These are phyloP conservation scores for Sclerotinia glacialis DNA, from an alignment of 2,329 filamentous ascomycete genomes.

Conservation along the genomic window DNA sequence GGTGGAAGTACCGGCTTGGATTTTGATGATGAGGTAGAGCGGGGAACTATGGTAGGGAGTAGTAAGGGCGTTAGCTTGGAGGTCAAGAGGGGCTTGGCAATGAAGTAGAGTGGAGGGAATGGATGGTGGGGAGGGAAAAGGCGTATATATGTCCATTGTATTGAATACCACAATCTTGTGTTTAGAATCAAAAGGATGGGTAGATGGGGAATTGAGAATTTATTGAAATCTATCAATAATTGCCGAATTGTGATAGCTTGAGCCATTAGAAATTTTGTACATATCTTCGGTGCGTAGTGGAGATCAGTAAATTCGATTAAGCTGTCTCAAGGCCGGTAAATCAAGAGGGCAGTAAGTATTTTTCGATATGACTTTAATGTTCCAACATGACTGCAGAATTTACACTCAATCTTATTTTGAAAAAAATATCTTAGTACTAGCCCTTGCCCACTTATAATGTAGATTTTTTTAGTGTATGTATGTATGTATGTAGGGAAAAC, in stretches of 20 bases:
- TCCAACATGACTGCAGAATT: too few relatives aligned
- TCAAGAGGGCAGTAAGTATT: too few relatives aligned
- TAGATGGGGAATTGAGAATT: background rate
- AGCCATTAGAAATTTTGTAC: too few relatives aligned
- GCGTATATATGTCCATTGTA: background rate
- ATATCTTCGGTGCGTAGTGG: too few relatives aligned
- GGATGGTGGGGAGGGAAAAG: background rate
- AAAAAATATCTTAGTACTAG: background rate
- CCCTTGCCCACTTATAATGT: too few relatives aligned
- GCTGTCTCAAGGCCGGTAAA: too few relatives aligned
- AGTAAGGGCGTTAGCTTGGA: background rate
- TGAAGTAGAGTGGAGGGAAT: background rate
- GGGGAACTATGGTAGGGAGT: conserved; percentile 33
- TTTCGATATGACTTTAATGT: too few relatives aligned
- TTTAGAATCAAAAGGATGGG: background rate
- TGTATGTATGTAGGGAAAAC: too few relatives aligned
- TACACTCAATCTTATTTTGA: background rate
- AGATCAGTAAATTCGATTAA: too few relatives aligned
- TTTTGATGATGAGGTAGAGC: conserved; percentile 31
- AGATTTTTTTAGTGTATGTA: too few relatives aligned
- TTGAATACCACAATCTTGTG: background rate
- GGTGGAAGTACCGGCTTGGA: background rate
- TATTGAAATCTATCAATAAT: background rate
- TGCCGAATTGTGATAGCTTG: too few relatives aligned
- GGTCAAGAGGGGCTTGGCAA: background rate